Base-by-base conservation (phyloP, 768 basidiomycete genomes). In the Tulasnella calospora region DNA sequence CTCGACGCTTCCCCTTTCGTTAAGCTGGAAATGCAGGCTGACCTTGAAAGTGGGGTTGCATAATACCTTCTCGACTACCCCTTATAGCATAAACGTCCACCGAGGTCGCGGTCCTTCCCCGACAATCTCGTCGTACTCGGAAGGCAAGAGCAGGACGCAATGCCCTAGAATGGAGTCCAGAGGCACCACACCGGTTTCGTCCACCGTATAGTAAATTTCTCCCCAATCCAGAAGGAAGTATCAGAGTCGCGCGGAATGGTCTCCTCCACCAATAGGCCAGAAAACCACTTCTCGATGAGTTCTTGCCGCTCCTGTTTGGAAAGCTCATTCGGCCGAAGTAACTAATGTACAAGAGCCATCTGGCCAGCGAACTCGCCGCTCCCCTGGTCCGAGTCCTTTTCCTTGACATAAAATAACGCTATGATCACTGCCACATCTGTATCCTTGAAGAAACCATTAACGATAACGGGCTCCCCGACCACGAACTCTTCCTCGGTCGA, bases 381-480 rank as follows among this genome's bases (percentile, higher is more conserved):
- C 44, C 84, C 83, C n/a, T 82, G 82, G 46, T 85, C 83, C 33
- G 75, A 81, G 10, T 80, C 83, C 0, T 82, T 82, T 10, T 84
- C 84, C 81, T 83, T 9, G 2, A 85, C 84, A 76, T 92, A 88
- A 91, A 92, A 94, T 86, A 94, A 89, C 0, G 91, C 86, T 23
- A 89, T 85, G 71, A 94, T 90, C 57, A 93, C 90, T 5, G 89
- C 93, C 73, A 93, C 85, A 80, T 92, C 93, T 0, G 90, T 89
- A 15, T 44, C 78, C n/a, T 41, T 55, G 36, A 76, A 82, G 86
- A 5, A 86, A 88, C 87, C 76, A 67, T 88, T 85, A 27, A 94
- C 86, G 46, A 90, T 86, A 2, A 94, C 89, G 0, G 91, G 90
- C 82, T 94, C 92, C 1, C 93, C 93, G 8, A 94, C 89, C 0